Conservation (phyloP, 2,329 filamentous ascomycete genomes). For the Helotiales sp. region DNA sequence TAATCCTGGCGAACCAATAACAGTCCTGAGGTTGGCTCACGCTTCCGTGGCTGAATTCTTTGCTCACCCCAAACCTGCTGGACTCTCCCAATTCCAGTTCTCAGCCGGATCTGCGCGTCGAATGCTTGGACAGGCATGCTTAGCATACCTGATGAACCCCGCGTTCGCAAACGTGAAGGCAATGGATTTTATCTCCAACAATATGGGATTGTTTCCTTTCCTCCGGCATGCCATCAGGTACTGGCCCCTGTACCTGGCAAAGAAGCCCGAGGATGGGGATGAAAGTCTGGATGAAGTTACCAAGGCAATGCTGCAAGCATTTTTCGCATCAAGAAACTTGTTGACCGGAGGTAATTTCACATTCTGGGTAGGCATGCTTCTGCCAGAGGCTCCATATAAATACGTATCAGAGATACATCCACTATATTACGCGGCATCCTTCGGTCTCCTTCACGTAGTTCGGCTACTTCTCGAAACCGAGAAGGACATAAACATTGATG, state of each 20-base stretch:
- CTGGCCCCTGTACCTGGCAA: slow-evolving; percentile 6
- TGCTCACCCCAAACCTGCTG: slow-evolving; percentile 8
- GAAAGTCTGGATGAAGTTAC: slow-evolving; percentile 14
- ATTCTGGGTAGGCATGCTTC: slow-evolving; percentile 24
- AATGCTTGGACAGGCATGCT: slow-evolving; percentile 20
- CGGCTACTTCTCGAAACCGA: slow-evolving; percentile 19
- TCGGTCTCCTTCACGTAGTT: slow-evolving; percentile 22
- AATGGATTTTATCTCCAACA: neutral
- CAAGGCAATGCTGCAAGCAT: slow-evolving; percentile 13
- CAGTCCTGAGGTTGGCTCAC: slow-evolving; percentile 22
- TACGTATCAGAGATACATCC: slow-evolving; percentile 18
- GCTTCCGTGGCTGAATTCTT: slow-evolving; percentile 27
- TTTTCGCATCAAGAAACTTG: slow-evolving; percentile 21
- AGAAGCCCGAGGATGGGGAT: neutral
- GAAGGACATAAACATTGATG: slow-evolving; percentile 18
- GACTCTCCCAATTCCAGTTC: slow-evolving; percentile 17
- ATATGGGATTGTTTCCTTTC: slow-evolving; percentile 8
- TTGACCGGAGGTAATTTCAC: slow-evolving; percentile 20
- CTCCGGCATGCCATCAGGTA: slow-evolving; percentile 14
- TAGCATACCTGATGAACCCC: slow-evolving; percentile 21
- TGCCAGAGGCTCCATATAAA: slow-evolving; percentile 10
- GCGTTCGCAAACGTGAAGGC: slow-evolving; percentile 12
- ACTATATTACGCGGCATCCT: slow-evolving; percentile 27
- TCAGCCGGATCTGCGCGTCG: slow-evolving; percentile 13
- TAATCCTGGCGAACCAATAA: neutral